A percentile compares a stretch with the other conserved stretches of the same genome.
phyloP scores from a whole-genome alignment of 2,329 filamentous ascomycete species.

The Aspergillus quadrilineatus region DNA sequence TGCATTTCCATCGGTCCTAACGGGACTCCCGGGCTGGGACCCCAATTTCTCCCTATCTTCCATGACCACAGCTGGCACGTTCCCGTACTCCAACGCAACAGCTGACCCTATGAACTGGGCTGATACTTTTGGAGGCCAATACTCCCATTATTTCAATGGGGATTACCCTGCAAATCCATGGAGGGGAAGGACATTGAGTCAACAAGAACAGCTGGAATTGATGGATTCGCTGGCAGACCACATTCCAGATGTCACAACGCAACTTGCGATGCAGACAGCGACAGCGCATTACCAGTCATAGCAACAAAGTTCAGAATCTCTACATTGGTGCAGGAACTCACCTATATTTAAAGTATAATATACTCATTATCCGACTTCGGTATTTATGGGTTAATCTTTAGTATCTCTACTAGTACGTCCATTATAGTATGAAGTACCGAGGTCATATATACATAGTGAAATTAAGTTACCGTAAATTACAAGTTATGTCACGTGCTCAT shows the following conservation, averaged over 20 bases:
- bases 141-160: conserved; percentile 49
- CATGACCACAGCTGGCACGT: conserved; percentile 36
- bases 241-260: conserved; percentile 46
- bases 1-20: conserved; percentile 40
- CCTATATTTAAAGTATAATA: background rate
- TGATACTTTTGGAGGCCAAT: conserved; percentile 46
- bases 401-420: too few species aligned
- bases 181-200: conserved; percentile 67
- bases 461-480: conserved; percentile 11
- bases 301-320: background rate
- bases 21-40: conserved; percentile 44
- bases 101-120: conserved; percentile 45
- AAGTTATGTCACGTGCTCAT: conserved; percentile 26
- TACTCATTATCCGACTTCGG: background rate
- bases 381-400: background rate
- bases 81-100: conserved; percentile 35
- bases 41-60: conserved; percentile 40
- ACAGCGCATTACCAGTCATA: conserved; percentile 43
- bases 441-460: background rate
- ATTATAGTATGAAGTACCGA: background rate
- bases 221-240: conserved; percentile 73
- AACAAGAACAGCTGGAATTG: conserved; percentile 78
- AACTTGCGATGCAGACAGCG: conserved; percentile 40
- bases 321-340: background rate
- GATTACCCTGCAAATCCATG: conserved; percentile 47